phyloP scores from a whole-genome alignment of 805 yeast genomes.

The Metschnikowia lochheadii region DNA sequence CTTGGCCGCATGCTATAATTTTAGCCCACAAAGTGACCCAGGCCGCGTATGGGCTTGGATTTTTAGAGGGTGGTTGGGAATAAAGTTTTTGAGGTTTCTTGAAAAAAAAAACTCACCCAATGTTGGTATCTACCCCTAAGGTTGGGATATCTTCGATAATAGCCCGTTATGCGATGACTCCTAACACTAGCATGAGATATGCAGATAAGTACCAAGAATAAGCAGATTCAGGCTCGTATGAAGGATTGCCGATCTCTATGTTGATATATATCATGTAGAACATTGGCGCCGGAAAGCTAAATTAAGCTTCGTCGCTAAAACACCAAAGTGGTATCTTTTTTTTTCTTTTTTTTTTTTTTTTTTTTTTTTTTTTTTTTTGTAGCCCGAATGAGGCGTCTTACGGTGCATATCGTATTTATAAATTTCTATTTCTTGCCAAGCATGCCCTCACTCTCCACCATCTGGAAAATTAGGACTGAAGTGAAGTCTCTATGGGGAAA shows the following conservation, averaged over 20 bases:
- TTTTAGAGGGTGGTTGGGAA: no score
- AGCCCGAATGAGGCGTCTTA: constrained; percentile 1
- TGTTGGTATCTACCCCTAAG: background rate
- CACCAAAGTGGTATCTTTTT: background rate
- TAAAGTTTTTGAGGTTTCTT: background rate
- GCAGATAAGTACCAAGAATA: background rate
- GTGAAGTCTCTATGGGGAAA: background rate
- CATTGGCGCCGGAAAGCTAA: background rate
- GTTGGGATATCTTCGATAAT: background rate
- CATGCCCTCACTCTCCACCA: background rate
- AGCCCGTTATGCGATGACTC: background rate
- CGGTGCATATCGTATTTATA: constrained; percentile 1
- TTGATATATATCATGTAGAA: background rate
- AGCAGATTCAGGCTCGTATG: background rate
- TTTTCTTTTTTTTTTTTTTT: background rate
- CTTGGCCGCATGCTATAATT: background rate
- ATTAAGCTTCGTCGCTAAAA: background rate
- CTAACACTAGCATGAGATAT: background rate
- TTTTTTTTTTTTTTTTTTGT: background rate
- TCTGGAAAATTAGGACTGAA: background rate
- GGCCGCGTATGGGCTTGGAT: background rate
- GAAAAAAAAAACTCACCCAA: background rate
- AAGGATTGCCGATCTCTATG: background rate
- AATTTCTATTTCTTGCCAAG: background rate
- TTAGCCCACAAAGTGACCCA: background rate